phyloP scores from a whole-genome alignment of 2,329 filamentous ascomycete species.

The Phaeophleospora eucalypticola region DNA sequence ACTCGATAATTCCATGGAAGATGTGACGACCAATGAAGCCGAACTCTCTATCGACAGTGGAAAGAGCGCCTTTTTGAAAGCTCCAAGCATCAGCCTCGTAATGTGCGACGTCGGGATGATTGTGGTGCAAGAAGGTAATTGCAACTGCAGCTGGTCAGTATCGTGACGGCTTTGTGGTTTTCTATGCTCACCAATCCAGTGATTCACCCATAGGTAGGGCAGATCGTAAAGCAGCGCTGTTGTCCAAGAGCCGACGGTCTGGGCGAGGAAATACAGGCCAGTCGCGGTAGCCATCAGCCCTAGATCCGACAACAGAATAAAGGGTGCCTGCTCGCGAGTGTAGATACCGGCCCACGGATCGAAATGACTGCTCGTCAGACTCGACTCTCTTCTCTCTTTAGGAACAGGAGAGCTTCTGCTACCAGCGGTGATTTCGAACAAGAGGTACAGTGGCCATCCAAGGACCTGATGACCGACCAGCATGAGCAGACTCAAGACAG shows the following conservation, averaged over 20 bases:
- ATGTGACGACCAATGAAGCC: conserved; percentile 62
- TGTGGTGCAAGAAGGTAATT: conserved; percentile 73
- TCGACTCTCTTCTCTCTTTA: too few relatives aligned
- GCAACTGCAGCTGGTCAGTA: conserved; percentile 56
- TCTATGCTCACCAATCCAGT: conserved; percentile 57
- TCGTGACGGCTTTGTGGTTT: too few relatives aligned
- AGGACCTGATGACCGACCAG: conserved; percentile 26
- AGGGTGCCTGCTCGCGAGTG: too few relatives aligned
- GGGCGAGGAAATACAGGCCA: conserved; percentile 47
- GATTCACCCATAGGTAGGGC: conserved; percentile 67
- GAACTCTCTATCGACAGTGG: conserved; percentile 62
- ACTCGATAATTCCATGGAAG: conserved; percentile 63
- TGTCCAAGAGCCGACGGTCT: conserved; percentile 6
- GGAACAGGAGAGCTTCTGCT: too few relatives aligned
- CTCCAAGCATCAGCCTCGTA: conserved; percentile 59
- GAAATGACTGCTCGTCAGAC: too few relatives aligned
- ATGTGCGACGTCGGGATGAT: conserved; percentile 55
- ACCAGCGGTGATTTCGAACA: conserved; percentile 23
- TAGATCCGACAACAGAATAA: too few relatives aligned
- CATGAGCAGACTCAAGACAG: conserved; percentile 18
- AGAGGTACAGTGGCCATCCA: conserved; percentile 28
- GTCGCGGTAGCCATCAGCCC: conserved; percentile 50
- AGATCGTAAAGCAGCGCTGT: conserved; percentile 42
- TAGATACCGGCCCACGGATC: too few relatives aligned
- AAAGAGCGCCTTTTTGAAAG: conserved; percentile 58